phyloP scores from a whole-genome alignment of 768 basidiomycete genomes.

The Coprinellus aureogranulatus region DNA sequence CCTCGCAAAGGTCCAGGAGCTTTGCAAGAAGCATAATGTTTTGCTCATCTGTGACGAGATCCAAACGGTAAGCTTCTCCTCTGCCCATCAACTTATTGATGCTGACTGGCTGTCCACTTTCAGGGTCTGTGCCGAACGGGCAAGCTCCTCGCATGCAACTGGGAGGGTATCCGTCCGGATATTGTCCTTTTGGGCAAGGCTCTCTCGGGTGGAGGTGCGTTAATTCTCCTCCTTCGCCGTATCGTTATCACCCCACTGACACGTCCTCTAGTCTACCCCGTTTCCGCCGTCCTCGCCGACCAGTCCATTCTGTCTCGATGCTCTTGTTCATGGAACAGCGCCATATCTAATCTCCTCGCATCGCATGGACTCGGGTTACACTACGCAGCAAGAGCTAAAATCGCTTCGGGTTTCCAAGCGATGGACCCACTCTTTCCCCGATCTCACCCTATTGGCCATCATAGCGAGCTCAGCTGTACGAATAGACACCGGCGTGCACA shows the following conservation, averaged over 20 bases:
- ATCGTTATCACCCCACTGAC: not conserved
- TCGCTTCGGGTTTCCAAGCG: too few relatives aligned
- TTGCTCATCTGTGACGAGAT: slow-evolving; percentile 98
- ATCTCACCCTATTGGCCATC: not conserved
- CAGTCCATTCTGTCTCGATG: slow-evolving; percentile 46
- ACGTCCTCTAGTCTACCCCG: slow-evolving; percentile 74
- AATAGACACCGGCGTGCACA: too few relatives aligned
- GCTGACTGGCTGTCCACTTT: slow-evolving; percentile 1
- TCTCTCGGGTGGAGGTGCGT: slow-evolving; percentile 87
- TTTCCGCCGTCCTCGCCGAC: slow-evolving; percentile 90
- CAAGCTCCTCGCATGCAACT: slow-evolving; percentile 88
- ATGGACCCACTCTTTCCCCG: not conserved
- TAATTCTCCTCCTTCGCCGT: not conserved
- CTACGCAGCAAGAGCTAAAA: too few relatives aligned
- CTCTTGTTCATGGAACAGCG: too few relatives aligned
- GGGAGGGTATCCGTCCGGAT: slow-evolving; percentile 87
- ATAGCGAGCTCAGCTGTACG: too few relatives aligned
- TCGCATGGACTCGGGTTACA: too few relatives aligned
- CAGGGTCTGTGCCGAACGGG: slow-evolving; percentile 91
- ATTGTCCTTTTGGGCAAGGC: slow-evolving; percentile 94
- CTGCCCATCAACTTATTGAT: not conserved
- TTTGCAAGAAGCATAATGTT: slow-evolving; percentile 92
- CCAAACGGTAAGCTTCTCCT: slow-evolving; percentile 66
- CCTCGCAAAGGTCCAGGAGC: slow-evolving; percentile 66
- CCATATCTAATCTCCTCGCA: too few relatives aligned